Evolutionary conservation across 257 asterid species (phyloP).

Genomic region (Nicotiana sylvestris): DNA sequence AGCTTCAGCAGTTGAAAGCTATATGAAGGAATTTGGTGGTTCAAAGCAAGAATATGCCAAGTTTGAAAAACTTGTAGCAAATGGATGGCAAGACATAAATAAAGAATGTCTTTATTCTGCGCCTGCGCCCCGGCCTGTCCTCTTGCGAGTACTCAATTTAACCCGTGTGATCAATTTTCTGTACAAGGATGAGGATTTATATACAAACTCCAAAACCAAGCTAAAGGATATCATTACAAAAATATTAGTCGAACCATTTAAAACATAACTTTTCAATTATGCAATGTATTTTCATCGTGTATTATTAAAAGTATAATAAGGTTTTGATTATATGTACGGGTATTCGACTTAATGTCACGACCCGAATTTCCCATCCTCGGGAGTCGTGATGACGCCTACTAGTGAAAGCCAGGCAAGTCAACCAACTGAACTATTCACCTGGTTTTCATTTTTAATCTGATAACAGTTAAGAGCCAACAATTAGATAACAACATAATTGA

Average conservation of each 20-base stretch:
- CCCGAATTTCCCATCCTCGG: no score
- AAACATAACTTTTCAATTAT: not conserved
- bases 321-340: not conserved
- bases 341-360: not conserved
- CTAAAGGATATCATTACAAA: conserved; percentile 7
- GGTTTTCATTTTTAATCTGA: no score
- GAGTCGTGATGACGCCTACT: no score
- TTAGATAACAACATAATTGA: no score
- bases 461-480: no score
- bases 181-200: conserved; percentile 21
- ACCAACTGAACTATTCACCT: no score
- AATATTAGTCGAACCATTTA: conserved; percentile 15
- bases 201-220: conserved; percentile 17
- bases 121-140: conserved; percentile 5
- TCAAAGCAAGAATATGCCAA: conserved; percentile 11
- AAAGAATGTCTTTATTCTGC: conserved; percentile 13
- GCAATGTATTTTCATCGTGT: not conserved
- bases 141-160: conserved; percentile 11
- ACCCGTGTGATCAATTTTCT: not conserved
- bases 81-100: conserved; percentile 29
- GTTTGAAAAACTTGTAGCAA: not conserved
- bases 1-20: conserved; percentile 11
- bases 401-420: no score
- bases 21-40: not conserved
- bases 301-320: not conserved